Evolutionary conservation across 768 basidiomycete species (phyloP).

Genomic region (Boletus reticuloceps): DNA sequence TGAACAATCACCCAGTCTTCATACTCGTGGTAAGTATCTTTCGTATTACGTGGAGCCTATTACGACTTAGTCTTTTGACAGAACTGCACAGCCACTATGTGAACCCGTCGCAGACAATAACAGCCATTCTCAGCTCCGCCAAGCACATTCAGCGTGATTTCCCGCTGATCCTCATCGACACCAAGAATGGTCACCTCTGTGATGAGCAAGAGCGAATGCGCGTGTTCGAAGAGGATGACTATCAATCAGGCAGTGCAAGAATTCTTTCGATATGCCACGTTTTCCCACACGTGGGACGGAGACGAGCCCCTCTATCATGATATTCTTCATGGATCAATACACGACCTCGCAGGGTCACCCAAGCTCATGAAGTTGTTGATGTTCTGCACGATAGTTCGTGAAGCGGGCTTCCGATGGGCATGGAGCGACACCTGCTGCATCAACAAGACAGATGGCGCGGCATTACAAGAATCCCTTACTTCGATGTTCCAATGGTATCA

Average conservation of each 20-base stretch:
- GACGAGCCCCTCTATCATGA: conserved; percentile 17
- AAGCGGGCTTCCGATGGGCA: conserved; percentile 19
- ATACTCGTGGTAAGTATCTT: conserved; percentile 2
- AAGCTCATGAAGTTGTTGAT: conserved; percentile 11
- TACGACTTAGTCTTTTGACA: not conserved
- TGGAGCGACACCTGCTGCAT: conserved; percentile 29
- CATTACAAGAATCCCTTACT: conserved; percentile 20
- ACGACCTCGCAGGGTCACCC: conserved; percentile 6
- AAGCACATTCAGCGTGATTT: conserved; percentile 2
- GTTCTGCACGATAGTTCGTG: conserved; percentile 14
- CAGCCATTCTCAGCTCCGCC: not conserved
- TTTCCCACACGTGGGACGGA: conserved; percentile 24
- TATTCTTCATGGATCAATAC: conserved; percentile 9
- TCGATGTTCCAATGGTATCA: conserved; percentile 31
- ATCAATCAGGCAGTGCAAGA: conserved; percentile 5
- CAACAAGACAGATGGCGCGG: conserved; percentile 14
- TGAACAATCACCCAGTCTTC: not conserved
- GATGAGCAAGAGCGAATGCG: conserved; percentile 1
- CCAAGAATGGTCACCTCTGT: conserved; percentile 13
- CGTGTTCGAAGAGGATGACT: conserved; percentile 6
- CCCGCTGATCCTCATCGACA: conserved; percentile 16
- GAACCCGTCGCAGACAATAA: conserved; percentile 5
- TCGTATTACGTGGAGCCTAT: not conserved
- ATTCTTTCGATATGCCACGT: conserved; percentile 19
- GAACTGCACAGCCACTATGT: conserved; percentile 1